Evolutionary conservation across 768 basidiomycete species (phyloP).

Genomic region (Obba rivulosa): DNA sequence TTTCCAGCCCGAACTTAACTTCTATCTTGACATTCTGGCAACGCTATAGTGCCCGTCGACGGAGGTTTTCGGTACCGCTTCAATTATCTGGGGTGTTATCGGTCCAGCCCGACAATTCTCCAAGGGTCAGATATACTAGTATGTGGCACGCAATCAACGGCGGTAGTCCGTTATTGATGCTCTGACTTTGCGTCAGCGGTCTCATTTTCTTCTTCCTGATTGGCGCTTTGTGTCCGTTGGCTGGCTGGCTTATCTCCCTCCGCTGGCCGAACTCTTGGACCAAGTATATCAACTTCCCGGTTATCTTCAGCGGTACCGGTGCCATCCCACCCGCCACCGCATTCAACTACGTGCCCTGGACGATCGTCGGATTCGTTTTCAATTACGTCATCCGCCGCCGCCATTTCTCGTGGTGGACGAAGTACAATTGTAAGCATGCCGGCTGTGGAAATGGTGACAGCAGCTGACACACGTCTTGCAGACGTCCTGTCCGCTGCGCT

Average conservation of each 20-base stretch:
- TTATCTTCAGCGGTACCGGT: slow-evolving; percentile 36
- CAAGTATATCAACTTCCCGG: slow-evolving; percentile 33
- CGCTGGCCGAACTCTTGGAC: slow-evolving; percentile 57
- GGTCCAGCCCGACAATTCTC: slow-evolving; percentile 34
- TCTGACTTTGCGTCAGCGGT: slow-evolving; percentile 1
- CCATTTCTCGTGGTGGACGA: slow-evolving; percentile 34
- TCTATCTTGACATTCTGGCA: slow-evolving; percentile 4
- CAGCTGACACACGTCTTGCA: slow-evolving; percentile 17
- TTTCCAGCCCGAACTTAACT: not conserved
- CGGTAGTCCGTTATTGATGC: not conserved
- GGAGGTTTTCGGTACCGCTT: slow-evolving; percentile 51
- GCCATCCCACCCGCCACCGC: slow-evolving; percentile 38
- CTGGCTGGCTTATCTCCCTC: slow-evolving; percentile 39
- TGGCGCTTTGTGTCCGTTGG: slow-evolving; percentile 34
- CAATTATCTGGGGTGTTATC: slow-evolving; percentile 42
- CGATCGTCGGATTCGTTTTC: slow-evolving; percentile 31
- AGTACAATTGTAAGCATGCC: slow-evolving; percentile 29
- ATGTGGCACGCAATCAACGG: not conserved
- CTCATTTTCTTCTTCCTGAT: slow-evolving; percentile 42
- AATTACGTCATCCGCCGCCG: slow-evolving; percentile 33
- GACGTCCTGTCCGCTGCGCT: slow-evolving; percentile 73
- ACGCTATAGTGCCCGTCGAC: not conserved
- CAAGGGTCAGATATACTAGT: slow-evolving; percentile 31
- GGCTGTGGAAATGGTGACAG: slow-evolving; percentile 9
- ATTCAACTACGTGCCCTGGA: slow-evolving; percentile 35